Evolutionary conservation across 2,329 filamentous ascomycete species (phyloP).

Genomic region (Ceratocystis smalleyi): DNA sequence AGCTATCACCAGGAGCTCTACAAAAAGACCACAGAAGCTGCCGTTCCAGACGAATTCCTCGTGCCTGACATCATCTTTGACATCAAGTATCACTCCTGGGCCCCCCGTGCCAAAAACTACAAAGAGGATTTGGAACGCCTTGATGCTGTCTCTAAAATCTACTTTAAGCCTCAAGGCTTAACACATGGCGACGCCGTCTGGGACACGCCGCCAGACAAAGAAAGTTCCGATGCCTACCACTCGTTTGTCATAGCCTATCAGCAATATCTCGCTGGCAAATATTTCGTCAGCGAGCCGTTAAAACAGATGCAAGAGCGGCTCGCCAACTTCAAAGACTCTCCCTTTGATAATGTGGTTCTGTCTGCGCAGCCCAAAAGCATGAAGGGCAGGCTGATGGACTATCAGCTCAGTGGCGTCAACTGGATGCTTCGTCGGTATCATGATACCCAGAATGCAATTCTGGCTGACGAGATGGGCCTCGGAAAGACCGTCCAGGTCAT

Average conservation of each 20-base stretch:
- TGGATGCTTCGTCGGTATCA: constrained; percentile 92
- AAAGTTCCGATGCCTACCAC: constrained; percentile 51
- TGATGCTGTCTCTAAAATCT: constrained; percentile 53
- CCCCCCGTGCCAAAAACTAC: constrained; percentile 28
- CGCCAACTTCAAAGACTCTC: constrained; percentile 44
- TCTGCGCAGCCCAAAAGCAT: constrained; percentile 58
- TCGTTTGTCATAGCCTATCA: constrained; percentile 73
- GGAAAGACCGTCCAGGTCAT: constrained; percentile 95
- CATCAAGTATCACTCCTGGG: constrained; percentile 39
- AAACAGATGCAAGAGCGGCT: constrained; percentile 51
- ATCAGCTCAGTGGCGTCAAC: constrained; percentile 84
- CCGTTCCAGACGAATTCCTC: constrained; percentile 75
- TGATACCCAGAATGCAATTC: constrained; percentile 64
- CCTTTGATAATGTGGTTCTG: constrained; percentile 48
- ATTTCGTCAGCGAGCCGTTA: constrained; percentile 44
- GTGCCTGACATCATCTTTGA: constrained; percentile 80
- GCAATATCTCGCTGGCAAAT: constrained; percentile 68
- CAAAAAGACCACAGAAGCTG: constrained; percentile 57
- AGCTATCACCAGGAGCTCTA: constrained; percentile 41
- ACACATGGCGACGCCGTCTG: constrained; percentile 83
- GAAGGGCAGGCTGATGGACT: constrained; percentile 73
- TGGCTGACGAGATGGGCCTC: constrained; percentile 96
- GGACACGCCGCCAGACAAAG: constrained; percentile 60
- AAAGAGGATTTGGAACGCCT: constrained; percentile 56
- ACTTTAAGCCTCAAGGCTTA: constrained; percentile 86